A percentile compares a stretch with the other conserved stretches of the same genome.
phyloP scores from a whole-genome alignment of 2,329 filamentous ascomycete genomes.

The Grosmannia huntii region DNA sequence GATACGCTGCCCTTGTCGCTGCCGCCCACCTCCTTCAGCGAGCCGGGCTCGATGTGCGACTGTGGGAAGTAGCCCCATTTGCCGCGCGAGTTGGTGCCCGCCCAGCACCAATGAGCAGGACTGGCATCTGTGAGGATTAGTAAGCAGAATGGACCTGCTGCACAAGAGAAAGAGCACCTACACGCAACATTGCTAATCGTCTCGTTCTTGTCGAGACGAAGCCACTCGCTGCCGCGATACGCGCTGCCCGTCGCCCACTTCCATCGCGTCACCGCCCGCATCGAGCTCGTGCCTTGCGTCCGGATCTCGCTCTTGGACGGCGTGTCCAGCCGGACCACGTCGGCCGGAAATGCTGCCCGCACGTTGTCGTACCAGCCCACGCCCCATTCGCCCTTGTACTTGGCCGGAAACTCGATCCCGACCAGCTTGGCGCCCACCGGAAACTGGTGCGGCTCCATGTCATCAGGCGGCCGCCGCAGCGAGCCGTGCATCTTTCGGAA shows the following conservation, averaged over 20 bases:
- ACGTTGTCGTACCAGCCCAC: slow-evolving; percentile 42
- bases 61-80: slow-evolving; percentile 41
- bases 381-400: slow-evolving; percentile 41
- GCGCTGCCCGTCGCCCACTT: slow-evolving; percentile 33
- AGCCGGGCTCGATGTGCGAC: slow-evolving; percentile 32
- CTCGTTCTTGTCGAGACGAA: slow-evolving; percentile 51
- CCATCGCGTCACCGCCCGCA: slow-evolving; percentile 37
- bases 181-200: slow-evolving; percentile 50
- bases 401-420: slow-evolving; percentile 36
- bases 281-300: slow-evolving; percentile 30
- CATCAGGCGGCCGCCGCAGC: slow-evolving; percentile 14
- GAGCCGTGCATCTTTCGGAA: slow-evolving; percentile 34
- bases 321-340: slow-evolving; percentile 32
- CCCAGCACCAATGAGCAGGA: slow-evolving; percentile 43
- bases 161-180: slow-evolving; percentile 17
- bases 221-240: slow-evolving; percentile 27
- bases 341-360: slow-evolving; percentile 34
- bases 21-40: slow-evolving; percentile 25
- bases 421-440: slow-evolving; percentile 32
- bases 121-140: slow-evolving; percentile 24
- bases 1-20: slow-evolving; percentile 2
- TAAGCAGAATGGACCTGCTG: no score
- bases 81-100: slow-evolving; percentile 37
- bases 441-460: slow-evolving; percentile 15
- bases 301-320: slow-evolving; percentile 29